Evolutionary conservation across 179 eudicot species (phyloP).

Genomic region (Heliamphora pulchella): DNA sequence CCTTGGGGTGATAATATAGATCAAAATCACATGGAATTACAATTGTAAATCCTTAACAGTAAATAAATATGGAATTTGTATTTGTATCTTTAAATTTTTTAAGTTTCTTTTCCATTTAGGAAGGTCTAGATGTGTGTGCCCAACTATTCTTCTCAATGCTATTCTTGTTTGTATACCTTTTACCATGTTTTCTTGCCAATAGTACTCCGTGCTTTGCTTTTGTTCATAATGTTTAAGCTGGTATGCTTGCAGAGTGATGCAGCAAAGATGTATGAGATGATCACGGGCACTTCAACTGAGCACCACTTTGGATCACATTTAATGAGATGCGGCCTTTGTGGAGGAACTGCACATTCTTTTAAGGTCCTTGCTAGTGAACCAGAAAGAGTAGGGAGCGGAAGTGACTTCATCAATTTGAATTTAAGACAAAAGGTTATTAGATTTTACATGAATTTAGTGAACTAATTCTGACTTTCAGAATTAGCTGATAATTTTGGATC

Average conservation of each 20-base stretch:
- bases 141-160: not conserved
- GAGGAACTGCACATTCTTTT: constrained; percentile 32
- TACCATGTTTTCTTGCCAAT: not conserved
- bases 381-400: constrained; percentile 16
- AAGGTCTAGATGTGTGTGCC: not conserved
- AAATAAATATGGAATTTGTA: too few relatives aligned
- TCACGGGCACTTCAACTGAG: constrained; percentile 19
- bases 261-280: constrained; percentile 34
- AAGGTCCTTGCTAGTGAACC: constrained; percentile 23
- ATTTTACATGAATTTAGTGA: constrained; percentile 4
- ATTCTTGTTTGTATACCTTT: not conserved
- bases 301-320: constrained; percentile 17
- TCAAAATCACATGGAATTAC: not conserved
- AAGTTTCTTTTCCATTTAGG: not conserved
- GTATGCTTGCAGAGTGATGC: constrained; percentile 37
- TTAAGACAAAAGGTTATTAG: constrained; percentile 30
- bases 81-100: not conserved
- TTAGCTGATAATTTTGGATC: not conserved
- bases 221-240: not conserved
- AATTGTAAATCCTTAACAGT: not conserved
- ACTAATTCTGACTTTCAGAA: not conserved
- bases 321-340: constrained; percentile 38
- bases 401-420: constrained; percentile 21
- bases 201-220: not conserved
- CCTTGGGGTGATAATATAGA: not conserved